Conservation (phyloP, 1,284 basidiomycete genomes). For the Cutaneotrichosporon cutaneum region DNA sequence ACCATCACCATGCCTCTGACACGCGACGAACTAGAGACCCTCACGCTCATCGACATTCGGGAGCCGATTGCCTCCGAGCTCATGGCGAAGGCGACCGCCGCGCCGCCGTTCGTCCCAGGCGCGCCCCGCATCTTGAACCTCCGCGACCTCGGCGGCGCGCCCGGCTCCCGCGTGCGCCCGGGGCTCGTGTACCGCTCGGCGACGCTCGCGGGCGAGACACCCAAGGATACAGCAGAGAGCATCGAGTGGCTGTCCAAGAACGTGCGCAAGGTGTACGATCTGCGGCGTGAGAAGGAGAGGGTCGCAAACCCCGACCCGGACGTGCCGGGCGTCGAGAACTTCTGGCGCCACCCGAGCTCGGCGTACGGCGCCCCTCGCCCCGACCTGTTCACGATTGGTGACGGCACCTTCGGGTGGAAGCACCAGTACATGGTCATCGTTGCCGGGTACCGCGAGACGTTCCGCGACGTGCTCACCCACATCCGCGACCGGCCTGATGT, state of each 20-base stretch:
- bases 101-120: conserved; percentile 17
- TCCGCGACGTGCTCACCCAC: conserved; percentile 18
- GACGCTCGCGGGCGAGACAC: conserved; percentile 6
- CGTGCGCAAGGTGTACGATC: conserved; percentile 15
- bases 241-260: conserved; percentile 14
- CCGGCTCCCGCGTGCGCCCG: conserved; percentile 7
- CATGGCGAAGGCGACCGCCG: conserved; percentile 1
- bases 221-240: conserved; percentile 4
- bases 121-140: conserved; percentile 14
- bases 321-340: conserved; percentile 7
- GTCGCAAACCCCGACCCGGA: conserved; percentile 12
- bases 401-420: conserved; percentile 17
- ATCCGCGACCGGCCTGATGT: conserved; percentile 13
- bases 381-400: conserved; percentile 13
- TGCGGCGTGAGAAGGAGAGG: conserved; percentile 16
- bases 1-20: not conserved
- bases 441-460: conserved; percentile 10
- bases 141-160: conserved; percentile 20
- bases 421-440: conserved; percentile 13
- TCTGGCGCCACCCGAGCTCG: conserved; percentile 10
- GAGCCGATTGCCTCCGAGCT: conserved; percentile 5
- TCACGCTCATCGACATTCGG: conserved; percentile 7
- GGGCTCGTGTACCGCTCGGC: conserved; percentile 16
- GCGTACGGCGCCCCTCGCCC: conserved; percentile 7
- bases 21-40: conserved; percentile 7